Evolutionary conservation across 768 basidiomycete genomes (phyloP), one percentile per base, ranked within the genome.

Genomic region (Rhodotorula graminis): DNA sequence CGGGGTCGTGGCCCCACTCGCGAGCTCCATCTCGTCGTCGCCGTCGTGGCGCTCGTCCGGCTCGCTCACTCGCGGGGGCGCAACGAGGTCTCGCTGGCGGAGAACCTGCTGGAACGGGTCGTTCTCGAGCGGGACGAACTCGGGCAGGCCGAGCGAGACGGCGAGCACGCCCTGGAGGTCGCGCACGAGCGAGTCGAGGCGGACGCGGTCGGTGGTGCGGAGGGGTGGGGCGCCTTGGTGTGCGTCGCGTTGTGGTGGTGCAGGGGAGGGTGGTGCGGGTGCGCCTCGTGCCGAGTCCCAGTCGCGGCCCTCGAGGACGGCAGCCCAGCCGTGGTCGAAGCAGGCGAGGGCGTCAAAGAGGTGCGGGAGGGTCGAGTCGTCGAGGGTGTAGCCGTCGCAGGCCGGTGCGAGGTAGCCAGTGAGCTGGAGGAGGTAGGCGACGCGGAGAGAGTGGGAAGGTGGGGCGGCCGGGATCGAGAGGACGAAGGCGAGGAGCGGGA

Each of bases 351-450:
- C 1, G 18, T 21, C 18, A 42, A 61, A 70, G 63, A 72, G 63
- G 7, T 0, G 1, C 2, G 46, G 49, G 53, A 71, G 53, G 15
- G 64, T 4, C 2, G 46, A 55, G 44, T 47, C 42, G 23, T 37
- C 31, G 33, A 73, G 61, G 7, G 66, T 60, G 53, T 73, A 76
- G 31, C 65, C 71, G 53, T 70, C 64, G 23, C 73, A 37, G 2
- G 69, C 69, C 42, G 66, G 55, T 8, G 66, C 37, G 33, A 76
- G 42, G 69, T 63, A 66, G 16, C 61, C 56, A 12, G 59, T 62
- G 10, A 76, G 57, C 42, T 71, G 62, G 23, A 76, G 67, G 40
- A 56, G 23, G 64, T 70, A 76, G 5, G 58, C 55, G 49, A 63
- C 42, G 29, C 75, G 69, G 31, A 76, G 44, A 0, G 40, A 19